Percentiles rank a stretch among this genome's conserved stretches.
Evolutionary conservation across 805 yeast genomes (phyloP).

Genomic region (Yamadazyma scolyti): DNA sequence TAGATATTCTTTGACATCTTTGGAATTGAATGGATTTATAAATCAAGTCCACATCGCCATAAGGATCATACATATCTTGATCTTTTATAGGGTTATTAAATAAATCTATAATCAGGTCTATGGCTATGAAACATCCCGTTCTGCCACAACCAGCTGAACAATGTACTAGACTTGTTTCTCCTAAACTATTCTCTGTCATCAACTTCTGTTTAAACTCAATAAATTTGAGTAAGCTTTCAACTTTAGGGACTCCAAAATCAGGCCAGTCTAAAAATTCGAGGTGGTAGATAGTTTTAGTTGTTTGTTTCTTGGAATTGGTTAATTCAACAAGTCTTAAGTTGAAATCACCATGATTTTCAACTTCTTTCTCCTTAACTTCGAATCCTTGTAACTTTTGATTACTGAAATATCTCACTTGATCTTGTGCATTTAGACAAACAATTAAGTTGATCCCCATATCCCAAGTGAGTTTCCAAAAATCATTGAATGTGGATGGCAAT

Average conservation of each 20-base stretch:
- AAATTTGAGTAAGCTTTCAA: slow-evolving; percentile 27
- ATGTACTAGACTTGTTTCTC: slow-evolving; percentile 35
- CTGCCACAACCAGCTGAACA: slow-evolving; percentile 63
- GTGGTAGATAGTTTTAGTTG: slow-evolving; percentile 24
- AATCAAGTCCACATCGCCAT: slow-evolving; percentile 48
- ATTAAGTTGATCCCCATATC: slow-evolving; percentile 31
- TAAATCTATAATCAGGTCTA: slow-evolving; percentile 37
- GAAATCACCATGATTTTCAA: slow-evolving; percentile 12
- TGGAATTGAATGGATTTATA: slow-evolving; percentile 61
- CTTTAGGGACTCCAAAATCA: slow-evolving; percentile 42
- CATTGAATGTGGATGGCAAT: slow-evolving; percentile 36
- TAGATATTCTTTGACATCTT: slow-evolving; percentile 71
- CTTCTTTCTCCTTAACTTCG: slow-evolving; percentile 8
- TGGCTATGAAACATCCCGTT: slow-evolving; percentile 49
- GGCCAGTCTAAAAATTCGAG: slow-evolving; percentile 45
- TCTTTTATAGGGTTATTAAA: slow-evolving; percentile 10
- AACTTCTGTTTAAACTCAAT: slow-evolving; percentile 30
- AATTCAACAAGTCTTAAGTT: slow-evolving; percentile 13
- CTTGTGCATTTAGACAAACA: slow-evolving; percentile 28
- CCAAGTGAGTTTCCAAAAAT: slow-evolving; percentile 41
- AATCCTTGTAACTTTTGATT: slow-evolving; percentile 15
- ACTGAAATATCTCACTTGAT: slow-evolving; percentile 14
- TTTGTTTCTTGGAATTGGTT: slow-evolving; percentile 8
- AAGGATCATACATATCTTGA: slow-evolving; percentile 11
- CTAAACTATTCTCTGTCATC: slow-evolving; percentile 10